phyloP scores from a whole-genome alignment of 768 basidiomycete species.

The Auriscalpium vulgare region DNA sequence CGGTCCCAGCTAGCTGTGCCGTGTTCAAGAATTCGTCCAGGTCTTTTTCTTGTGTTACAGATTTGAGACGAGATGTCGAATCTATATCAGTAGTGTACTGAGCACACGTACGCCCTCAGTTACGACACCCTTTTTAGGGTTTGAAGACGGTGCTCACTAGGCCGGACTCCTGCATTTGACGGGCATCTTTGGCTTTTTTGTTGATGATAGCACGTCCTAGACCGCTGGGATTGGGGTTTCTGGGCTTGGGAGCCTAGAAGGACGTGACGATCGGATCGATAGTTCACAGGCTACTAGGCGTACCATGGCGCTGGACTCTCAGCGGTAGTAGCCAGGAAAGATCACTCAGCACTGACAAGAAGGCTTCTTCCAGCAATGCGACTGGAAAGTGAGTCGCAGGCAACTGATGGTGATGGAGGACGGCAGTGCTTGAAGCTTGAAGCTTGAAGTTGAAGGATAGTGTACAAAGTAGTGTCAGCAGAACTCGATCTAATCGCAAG shows the following conservation, averaged over 20 bases:
- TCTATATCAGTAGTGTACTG: constrained; percentile 78
- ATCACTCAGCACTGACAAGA: too few relatives aligned
- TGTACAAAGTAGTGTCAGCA: too few relatives aligned
- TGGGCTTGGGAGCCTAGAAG: constrained; percentile 46
- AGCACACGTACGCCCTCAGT: neutral
- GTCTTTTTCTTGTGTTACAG: constrained; percentile 93
- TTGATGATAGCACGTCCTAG: constrained; percentile 96
- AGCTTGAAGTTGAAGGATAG: too few relatives aligned
- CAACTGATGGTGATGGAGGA: too few relatives aligned
- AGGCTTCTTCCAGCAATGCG: too few relatives aligned
- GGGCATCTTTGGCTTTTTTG: constrained; percentile 72
- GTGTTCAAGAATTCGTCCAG: constrained; percentile 94
- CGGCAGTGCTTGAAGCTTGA: too few relatives aligned
- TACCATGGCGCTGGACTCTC: too few relatives aligned
- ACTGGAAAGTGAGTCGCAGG: too few relatives aligned
- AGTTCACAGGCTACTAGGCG: too few relatives aligned
- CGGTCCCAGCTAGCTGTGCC: constrained; percentile 88
- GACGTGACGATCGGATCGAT: neutral
- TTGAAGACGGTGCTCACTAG: constrained; percentile 39
- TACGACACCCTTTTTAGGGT: neutral
- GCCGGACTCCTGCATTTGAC: constrained; percentile 49
- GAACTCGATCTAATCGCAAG: too few relatives aligned
- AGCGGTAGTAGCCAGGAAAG: too few relatives aligned
- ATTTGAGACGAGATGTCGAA: constrained; percentile 61
- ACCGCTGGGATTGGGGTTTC: constrained; percentile 66